A percentile compares a stretch with the other conserved stretches of the same genome.
Conservation (phyloP, 345 rosid species). For the Citrus cavaleriei region DNA sequence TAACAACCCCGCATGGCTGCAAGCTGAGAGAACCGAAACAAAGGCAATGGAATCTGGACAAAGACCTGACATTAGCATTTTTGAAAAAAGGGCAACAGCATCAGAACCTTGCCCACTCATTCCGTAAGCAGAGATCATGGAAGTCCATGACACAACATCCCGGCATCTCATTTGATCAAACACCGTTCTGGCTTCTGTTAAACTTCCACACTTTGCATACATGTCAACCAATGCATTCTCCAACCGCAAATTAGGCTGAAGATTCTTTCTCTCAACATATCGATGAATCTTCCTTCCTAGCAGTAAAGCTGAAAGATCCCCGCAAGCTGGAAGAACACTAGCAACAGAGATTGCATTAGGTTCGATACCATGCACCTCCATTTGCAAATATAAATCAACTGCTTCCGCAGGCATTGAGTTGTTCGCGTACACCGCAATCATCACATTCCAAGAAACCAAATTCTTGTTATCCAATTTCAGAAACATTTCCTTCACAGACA, state of each 20-base stretch:
- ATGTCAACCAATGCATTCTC: conserved; percentile 75
- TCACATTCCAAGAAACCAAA: conserved; percentile 73
- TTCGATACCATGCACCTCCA: conserved; percentile 50
- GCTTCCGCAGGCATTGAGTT: conserved; percentile 65
- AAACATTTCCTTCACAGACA: conserved; percentile 56
- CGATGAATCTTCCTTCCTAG: conserved; percentile 54
- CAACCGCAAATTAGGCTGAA: conserved; percentile 53
- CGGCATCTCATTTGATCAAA: conserved; percentile 55
- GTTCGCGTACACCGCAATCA: conserved; percentile 62
- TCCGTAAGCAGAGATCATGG: conserved; percentile 78
- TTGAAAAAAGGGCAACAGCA: conserved; percentile 50
- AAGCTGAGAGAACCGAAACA: conserved; percentile 69
- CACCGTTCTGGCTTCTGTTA: conserved; percentile 50
- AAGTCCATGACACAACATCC: conserved; percentile 77
- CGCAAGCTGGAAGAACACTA: conserved; percentile 75
- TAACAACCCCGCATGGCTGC: conserved; percentile 66
- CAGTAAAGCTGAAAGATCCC: conserved; percentile 59
- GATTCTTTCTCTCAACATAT: conserved; percentile 42
- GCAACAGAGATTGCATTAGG: conserved; percentile 61
- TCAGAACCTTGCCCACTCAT: conserved; percentile 52
- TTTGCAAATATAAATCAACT: conserved; percentile 41
- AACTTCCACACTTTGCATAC: conserved; percentile 71
- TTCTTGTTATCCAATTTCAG: conserved; percentile 36
- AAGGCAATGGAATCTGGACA: conserved; percentile 70
- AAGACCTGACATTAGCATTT: conserved; percentile 56